Evolutionary conservation across 2,329 filamentous ascomycete species (phyloP).

Genomic region (Botryotinia narcissicola): DNA sequence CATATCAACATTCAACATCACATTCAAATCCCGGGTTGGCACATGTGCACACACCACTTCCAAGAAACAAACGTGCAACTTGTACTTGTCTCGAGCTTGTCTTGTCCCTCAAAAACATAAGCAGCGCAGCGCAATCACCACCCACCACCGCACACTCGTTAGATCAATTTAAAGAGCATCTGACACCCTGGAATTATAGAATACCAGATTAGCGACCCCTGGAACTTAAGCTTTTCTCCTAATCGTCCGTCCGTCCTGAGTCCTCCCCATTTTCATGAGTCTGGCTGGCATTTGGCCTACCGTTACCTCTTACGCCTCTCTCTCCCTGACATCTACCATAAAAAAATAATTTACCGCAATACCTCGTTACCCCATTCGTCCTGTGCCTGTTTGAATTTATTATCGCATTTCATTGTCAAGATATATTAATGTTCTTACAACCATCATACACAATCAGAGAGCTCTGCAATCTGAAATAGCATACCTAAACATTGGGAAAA

Average conservation of each 20-base stretch:
- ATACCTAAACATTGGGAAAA: neutral
- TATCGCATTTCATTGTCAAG: constrained; percentile 9
- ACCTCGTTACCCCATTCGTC: neutral
- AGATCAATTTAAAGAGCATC: constrained; percentile 2
- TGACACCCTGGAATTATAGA: neutral
- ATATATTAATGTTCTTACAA: constrained; percentile 13
- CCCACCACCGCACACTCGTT: neutral
- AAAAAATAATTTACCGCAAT: neutral
- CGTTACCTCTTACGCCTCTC: constrained; percentile 1
- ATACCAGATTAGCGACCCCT: neutral
- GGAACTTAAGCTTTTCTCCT: neutral
- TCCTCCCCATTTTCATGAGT: constrained; percentile 2
- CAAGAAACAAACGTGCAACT: neutral
- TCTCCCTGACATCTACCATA: neutral
- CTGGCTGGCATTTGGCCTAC: constrained; percentile 3
- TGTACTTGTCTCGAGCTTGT: neutral
- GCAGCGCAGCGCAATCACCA: neutral
- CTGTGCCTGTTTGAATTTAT: constrained; percentile 1
- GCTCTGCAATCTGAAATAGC: neutral
- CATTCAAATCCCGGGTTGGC: neutral
- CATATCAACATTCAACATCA: no score
- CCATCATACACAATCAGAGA: neutral
- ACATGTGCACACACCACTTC: neutral
- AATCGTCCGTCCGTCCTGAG: neutral
- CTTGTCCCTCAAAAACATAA: neutral